These are phyloP conservation scores for Tuber calosporum DNA, from an alignment of 495 filamentous ascomycete genomes.

Conservation along the genomic window DNA sequence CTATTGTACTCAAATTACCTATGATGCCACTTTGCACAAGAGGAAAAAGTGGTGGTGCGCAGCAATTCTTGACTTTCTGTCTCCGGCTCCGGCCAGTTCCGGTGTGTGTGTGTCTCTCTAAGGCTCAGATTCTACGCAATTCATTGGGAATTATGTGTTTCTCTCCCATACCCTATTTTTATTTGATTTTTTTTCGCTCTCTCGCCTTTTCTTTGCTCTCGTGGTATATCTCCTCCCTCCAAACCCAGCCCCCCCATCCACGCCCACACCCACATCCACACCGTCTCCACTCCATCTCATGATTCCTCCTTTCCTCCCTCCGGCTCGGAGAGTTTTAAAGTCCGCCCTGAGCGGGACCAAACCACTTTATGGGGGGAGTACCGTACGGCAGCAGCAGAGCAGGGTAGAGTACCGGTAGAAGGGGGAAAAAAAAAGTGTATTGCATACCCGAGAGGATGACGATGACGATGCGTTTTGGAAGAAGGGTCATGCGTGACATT, in stretches of 20 bases:
- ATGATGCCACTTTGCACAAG: not conserved
- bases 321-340: not conserved
- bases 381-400: not conserved
- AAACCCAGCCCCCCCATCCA: not conserved
- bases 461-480: conserved; percentile 26
- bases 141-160: conserved; percentile 23
- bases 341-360: not conserved
- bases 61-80: not conserved
- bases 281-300: not conserved
- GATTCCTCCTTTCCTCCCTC: not conserved
- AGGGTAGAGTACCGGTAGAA: not conserved
- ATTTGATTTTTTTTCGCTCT: not conserved
- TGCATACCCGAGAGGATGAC: conserved; percentile 18
- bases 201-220: not conserved
- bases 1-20: too few relatives aligned
- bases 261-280: not conserved
- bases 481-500: conserved; percentile 35
- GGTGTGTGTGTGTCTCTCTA: conserved; percentile 34
- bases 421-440: not conserved
- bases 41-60: not conserved
- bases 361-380: not conserved
- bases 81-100: conserved; percentile 29
- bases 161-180: not conserved
- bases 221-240: not conserved
- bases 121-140: conserved; percentile 22